phyloP scores from a whole-genome alignment of 805 yeast species.

The Metschnikowia matae region DNA sequence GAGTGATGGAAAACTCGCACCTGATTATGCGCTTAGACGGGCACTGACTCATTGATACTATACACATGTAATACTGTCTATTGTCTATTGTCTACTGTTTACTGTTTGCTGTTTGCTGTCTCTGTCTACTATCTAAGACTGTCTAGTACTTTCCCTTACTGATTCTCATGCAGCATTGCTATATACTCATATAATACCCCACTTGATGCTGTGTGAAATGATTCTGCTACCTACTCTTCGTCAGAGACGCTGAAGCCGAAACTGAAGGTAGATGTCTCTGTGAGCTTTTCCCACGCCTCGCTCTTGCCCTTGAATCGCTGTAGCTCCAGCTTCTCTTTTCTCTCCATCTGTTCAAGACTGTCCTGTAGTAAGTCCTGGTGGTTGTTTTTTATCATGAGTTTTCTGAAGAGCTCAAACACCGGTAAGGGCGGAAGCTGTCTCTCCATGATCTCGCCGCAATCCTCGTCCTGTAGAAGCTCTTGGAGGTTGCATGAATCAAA shows the following conservation, averaged over 20 bases:
- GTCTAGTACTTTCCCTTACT: too few species aligned
- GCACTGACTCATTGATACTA: too few species aligned
- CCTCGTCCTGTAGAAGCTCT: constrained; percentile 44
- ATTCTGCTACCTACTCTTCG: constrained; percentile 1
- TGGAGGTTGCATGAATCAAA: constrained; percentile 23
- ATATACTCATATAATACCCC: background rate
- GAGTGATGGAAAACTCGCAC: background rate
- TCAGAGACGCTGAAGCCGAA: constrained; percentile 27
- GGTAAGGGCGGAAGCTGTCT: constrained; percentile 45
- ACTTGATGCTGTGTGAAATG: too few species aligned
- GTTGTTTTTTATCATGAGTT: constrained; percentile 42
- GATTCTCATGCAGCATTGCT: too few species aligned
- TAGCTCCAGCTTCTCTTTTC: constrained; percentile 29
- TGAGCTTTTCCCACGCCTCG: constrained; percentile 51
- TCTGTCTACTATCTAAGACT: too few species aligned
- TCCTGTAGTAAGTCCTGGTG: constrained; percentile 28
- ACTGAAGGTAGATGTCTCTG: constrained; percentile 22
- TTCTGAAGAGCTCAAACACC: constrained; percentile 56
- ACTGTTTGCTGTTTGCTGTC: too few species aligned
- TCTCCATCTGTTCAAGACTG: constrained; percentile 30
- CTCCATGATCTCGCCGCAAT: constrained; percentile 53
- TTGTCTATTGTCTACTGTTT: too few species aligned
- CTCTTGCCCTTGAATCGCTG: constrained; percentile 35
- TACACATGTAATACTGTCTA: too few species aligned
- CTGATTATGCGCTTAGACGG: background rate